phyloP scores from a whole-genome alignment of 345 rosid species.

The Schrenkiella parvula region DNA sequence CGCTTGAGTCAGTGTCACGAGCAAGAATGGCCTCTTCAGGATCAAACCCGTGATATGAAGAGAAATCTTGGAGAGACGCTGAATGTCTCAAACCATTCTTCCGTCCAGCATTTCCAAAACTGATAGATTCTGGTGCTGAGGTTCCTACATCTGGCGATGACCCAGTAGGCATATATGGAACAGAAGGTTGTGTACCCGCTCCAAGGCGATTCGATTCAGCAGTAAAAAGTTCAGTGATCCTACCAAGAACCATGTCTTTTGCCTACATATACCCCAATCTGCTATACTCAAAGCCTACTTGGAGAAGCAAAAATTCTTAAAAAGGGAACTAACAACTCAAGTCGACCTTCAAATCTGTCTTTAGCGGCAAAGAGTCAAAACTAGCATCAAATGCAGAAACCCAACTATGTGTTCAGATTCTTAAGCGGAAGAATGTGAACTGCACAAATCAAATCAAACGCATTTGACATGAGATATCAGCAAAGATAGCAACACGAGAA shows the following conservation, averaged over 20 bases:
- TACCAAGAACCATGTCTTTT: constrained; percentile 61
- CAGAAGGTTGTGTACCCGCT: constrained; percentile 40
- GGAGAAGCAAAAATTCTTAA: background rate
- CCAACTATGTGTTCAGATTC: constrained; percentile 17
- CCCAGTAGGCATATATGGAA: constrained; percentile 46
- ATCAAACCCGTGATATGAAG: constrained; percentile 52
- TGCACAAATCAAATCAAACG: constrained; percentile 9
- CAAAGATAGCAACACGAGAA: background rate
- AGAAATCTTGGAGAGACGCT: constrained; percentile 86
- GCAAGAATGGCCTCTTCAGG: constrained; percentile 47
- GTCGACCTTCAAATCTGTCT: background rate
- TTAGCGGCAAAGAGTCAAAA: background rate
- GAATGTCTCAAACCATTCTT: constrained; percentile 67
- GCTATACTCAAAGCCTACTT: constrained; percentile 9
- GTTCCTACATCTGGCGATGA: constrained; percentile 40
- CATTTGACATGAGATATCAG: background rate
- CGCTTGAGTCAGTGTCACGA: background rate
- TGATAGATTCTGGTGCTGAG: constrained; percentile 31
- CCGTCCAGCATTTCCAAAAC: constrained; percentile 37
- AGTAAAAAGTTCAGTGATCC: constrained; percentile 45
- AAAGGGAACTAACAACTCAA: constrained; percentile 1
- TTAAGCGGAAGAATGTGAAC: constrained; percentile 12
- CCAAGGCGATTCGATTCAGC: constrained; percentile 37
- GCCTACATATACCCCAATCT: constrained; percentile 24
- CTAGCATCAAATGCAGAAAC: constrained; percentile 7